Percentiles rank a stretch among this genome's conserved stretches.
phyloP scores from a whole-genome alignment of 768 basidiomycete species.

The button mushroom (Agaricus bisporus) region DNA sequence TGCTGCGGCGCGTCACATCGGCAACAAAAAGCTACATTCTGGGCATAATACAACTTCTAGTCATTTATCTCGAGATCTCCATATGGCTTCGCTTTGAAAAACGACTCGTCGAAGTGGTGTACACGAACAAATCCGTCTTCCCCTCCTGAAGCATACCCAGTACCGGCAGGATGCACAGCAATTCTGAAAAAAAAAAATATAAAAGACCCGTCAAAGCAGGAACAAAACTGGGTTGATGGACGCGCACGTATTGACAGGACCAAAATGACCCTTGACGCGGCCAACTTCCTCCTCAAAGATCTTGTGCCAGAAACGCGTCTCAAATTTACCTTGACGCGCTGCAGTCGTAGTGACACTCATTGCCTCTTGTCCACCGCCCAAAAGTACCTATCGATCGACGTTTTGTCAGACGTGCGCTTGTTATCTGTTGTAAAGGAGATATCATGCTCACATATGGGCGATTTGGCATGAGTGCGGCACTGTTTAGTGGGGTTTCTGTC shows the following conservation, averaged over 20 bases:
- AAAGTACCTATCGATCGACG: conserved; percentile 52
- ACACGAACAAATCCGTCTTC: conserved; percentile 95
- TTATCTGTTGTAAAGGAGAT: neutral
- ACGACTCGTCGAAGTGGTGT: conserved; percentile 92
- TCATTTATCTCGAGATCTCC: conserved; percentile 74
- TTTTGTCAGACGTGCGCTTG: neutral
- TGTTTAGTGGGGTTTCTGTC: conserved; percentile 94
- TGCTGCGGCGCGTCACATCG: no score
- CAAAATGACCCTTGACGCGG: conserved; percentile 96
- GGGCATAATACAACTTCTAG: conserved; percentile 20
- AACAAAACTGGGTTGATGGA: neutral
- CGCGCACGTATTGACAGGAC: conserved; percentile 91
- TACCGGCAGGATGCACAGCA: conserved; percentile 87
- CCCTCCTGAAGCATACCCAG: conserved; percentile 87
- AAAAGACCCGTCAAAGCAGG: neutral
- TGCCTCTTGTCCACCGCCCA: conserved; percentile 97
- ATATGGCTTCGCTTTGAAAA: conserved; percentile 88
- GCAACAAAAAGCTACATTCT: neutral
- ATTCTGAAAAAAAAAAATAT: conserved; percentile 46
- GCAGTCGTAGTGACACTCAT: conserved; percentile 97
- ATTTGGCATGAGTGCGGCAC: conserved; percentile 78
- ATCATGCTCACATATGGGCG: conserved; percentile 67
- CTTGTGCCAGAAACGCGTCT: conserved; percentile 97
- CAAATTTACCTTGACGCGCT: conserved; percentile 92
- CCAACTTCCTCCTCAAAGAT: conserved; percentile 96